Percentiles rank a stretch among this genome's conserved stretches.
phyloP scores from a whole-genome alignment of 108 stramenopile species.

The Skeletonema marinoi region DNA sequence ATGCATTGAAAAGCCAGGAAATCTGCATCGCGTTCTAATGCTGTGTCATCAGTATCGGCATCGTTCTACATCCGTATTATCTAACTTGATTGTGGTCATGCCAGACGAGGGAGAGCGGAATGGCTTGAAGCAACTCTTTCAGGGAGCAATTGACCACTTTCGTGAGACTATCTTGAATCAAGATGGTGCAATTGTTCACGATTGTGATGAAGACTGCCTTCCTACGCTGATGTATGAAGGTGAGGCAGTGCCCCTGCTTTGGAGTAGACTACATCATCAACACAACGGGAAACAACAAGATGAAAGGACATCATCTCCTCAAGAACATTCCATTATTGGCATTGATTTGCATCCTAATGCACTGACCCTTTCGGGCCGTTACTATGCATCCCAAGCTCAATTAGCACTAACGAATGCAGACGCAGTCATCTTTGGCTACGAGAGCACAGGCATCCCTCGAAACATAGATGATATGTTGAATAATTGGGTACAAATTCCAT shows the following conservation, averaged over 20 bases:
- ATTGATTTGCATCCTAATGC: constrained; percentile 47
- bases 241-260: constrained; percentile 7
- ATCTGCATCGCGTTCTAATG: constrained; percentile 50
- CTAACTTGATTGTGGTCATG: constrained; percentile 26
- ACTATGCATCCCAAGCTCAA: constrained; percentile 14
- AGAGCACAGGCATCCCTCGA: constrained; percentile 48
- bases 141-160: constrained; percentile 40
- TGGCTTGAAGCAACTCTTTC: constrained; percentile 10
- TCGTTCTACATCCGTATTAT: constrained; percentile 1
- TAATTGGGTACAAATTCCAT: constrained; percentile 45
- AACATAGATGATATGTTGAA: constrained; percentile 9
- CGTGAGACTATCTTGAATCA: constrained; percentile 13
- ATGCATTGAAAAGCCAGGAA: constrained; percentile 50
- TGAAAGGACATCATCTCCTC: background rate
- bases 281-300: background rate
- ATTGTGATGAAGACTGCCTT: background rate
- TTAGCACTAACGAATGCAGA: constrained; percentile 9
- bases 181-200: background rate
- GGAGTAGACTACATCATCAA: background rate
- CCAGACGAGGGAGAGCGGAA: constrained; percentile 2
- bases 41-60: constrained; percentile 21
- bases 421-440: constrained; percentile 47
- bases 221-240: constrained; percentile 33
- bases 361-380: constrained; percentile 32
- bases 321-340: constrained; percentile 11